Base-by-base conservation (phyloP, 2,329 filamentous ascomycete species). In the Microdochium bolleyi region DNA sequence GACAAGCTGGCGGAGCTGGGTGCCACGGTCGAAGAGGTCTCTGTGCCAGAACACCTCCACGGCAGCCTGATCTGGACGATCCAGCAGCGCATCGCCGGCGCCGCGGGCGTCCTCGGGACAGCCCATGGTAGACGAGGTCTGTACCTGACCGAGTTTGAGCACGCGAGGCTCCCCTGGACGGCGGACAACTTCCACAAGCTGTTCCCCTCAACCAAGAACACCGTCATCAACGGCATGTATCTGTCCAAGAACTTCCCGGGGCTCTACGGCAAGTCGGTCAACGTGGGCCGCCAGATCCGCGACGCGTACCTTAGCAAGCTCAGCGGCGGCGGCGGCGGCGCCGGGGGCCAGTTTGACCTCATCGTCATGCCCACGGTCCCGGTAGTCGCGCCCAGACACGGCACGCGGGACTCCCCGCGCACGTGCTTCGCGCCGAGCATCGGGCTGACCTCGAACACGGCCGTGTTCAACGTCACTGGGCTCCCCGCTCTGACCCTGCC, bases 401-500 rank as follows among this genome's bases (percentile, higher is more conserved):
- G 72, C 0, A 56, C 59, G 1, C 57, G 64, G 10, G 68, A 68
- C 2, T 67, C 68, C 2, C 73, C 73, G 2, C 62, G 71, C 16
- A 69, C 73, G 48, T 74, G 73, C 19, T 76, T 79, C 49, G 68
- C 70, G 51, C 74, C 74, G 11, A 76, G 75, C 30, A 75, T 82
- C 32, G 80, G 80, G 0, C 60, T 80, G 54, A 80, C 76, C 0
- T 72, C 69, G 16, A 83, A 84, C 56, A 84, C 80, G 3, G 75
- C 75, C 10, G 70, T 75, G 2, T 83, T 83, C 62, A 79, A 83
- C 57, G 70, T 76, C 2, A 82, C 78, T 0, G 79, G 79, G 0
- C 79, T 82, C 56, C 79, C 80, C 0, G 80, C 77, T 0, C 60
- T 83, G 56, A 71, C 74, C 0, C 64, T 82, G 48, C 79, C 78